Evolutionary conservation across 1,284 basidiomycete genomes (phyloP).

Genomic region (Ceratobasidium papillatum): DNA sequence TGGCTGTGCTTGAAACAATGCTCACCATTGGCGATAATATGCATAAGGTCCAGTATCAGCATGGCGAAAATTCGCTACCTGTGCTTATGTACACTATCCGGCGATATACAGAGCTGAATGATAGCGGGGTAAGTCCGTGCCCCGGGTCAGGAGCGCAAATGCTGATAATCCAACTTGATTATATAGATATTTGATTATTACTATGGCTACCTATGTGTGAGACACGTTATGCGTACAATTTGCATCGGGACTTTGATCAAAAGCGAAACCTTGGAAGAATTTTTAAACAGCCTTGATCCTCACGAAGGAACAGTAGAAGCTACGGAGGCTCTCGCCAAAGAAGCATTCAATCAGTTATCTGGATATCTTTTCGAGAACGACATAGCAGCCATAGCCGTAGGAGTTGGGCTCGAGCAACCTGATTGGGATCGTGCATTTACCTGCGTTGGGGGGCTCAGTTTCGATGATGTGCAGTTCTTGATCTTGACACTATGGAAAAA

Average conservation of each 20-base stretch:
- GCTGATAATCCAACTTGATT: too few relatives aligned
- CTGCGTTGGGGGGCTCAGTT: not conserved
- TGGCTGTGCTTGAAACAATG: slow-evolving; percentile 22
- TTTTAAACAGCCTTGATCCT: not conserved
- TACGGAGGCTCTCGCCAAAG: not conserved
- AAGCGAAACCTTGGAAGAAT: not conserved
- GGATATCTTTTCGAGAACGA: not conserved
- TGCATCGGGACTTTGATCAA: slow-evolving; percentile 14
- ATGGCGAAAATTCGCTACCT: not conserved
- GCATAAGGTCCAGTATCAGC: slow-evolving; percentile 16
- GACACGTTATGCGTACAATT: slow-evolving; percentile 4
- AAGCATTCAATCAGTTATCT: not conserved
- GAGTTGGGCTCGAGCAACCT: not conserved
- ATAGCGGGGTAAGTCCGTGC: not conserved
- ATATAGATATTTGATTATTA: slow-evolving; percentile 15
- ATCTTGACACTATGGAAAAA: slow-evolving; percentile 2
- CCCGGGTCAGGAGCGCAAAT: too few relatives aligned
- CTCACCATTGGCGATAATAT: slow-evolving; percentile 23
- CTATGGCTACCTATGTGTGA: slow-evolving; percentile 18
- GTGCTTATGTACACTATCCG: slow-evolving; percentile 7
- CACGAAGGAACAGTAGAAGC: not conserved
- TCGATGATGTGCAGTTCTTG: slow-evolving; percentile 1
- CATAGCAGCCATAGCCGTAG: not conserved
- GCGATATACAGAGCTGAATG: slow-evolving; percentile 4
- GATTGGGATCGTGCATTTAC: not conserved